Evolutionary conservation across 768 basidiomycete genomes (phyloP).

Genomic region (Artomyces pyxidatus): DNA sequence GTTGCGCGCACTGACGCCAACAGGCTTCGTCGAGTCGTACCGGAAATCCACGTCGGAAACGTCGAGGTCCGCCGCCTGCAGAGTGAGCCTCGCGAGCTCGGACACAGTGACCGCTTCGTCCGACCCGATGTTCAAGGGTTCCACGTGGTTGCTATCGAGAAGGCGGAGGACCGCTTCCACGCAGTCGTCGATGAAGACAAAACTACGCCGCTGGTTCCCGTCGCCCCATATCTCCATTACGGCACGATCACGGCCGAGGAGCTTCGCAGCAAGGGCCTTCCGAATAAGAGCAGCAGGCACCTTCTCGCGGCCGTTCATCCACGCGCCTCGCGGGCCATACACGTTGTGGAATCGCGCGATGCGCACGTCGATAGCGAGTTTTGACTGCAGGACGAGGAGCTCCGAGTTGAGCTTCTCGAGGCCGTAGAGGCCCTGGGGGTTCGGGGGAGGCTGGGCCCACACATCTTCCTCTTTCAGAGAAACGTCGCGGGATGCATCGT

Average conservation of each 20-base stretch:
- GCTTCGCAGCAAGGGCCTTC: conserved; percentile 35
- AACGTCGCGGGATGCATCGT: conserved; percentile 24
- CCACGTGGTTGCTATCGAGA: background rate
- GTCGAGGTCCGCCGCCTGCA: conserved; percentile 25
- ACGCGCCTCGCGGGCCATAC: conserved; percentile 46
- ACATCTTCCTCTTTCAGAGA: conserved; percentile 40
- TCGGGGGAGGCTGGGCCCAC: conserved; percentile 29
- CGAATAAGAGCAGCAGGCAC: conserved; percentile 49
- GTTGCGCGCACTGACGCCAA: conserved; percentile 44
- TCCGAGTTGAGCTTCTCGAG: conserved; percentile 49
- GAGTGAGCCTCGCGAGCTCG: conserved; percentile 34
- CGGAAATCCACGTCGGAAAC: conserved; percentile 22
- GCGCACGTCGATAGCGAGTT: conserved; percentile 28
- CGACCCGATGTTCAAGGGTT: conserved; percentile 43
- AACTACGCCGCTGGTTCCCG: conserved; percentile 45
- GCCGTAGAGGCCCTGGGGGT: conserved; percentile 50
- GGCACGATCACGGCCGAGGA: conserved; percentile 5
- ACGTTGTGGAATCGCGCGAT: conserved; percentile 55
- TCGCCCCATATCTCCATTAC: conserved; percentile 51
- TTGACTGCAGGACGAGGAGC: conserved; percentile 30
- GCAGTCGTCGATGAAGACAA: conserved; percentile 47
- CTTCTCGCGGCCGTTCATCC: conserved; percentile 49
- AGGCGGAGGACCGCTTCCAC: conserved; percentile 42
- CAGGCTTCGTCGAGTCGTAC: conserved; percentile 24
- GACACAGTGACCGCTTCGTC: conserved; percentile 34